phyloP scores from a whole-genome alignment of 1,284 basidiomycete species.

The Ceraceosorus guamensis region DNA sequence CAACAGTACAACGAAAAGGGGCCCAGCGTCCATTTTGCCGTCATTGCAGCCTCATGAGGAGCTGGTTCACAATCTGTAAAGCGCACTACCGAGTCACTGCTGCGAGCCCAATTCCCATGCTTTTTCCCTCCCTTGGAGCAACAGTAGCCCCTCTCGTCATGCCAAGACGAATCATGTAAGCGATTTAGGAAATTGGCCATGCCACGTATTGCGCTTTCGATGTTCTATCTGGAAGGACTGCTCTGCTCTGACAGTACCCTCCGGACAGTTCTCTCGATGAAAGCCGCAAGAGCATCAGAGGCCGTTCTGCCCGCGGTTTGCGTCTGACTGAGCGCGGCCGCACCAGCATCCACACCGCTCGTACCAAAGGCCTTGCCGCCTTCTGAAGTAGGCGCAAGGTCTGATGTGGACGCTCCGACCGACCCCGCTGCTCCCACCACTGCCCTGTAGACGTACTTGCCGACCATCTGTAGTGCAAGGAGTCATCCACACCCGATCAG shows the following conservation, averaged over 20 bases:
- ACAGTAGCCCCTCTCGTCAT: too few relatives aligned
- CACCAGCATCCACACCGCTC: too few relatives aligned
- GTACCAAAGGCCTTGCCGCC: conserved; percentile 17
- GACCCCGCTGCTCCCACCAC: conserved; percentile 14
- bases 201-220: too few relatives aligned
- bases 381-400: conserved; percentile 16
- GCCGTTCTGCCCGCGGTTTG: too few relatives aligned
- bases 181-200: too few relatives aligned
- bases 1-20: conserved; percentile 43
- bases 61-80: too few relatives aligned
- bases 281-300: neutral
- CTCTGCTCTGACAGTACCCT: conserved; percentile 4
- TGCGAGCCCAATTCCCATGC: too few relatives aligned
- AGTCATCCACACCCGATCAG: neutral
- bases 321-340: too few relatives aligned
- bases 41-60: conserved; percentile 1
- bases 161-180: too few relatives aligned
- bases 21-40: conserved; percentile 21
- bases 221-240: too few relatives aligned
- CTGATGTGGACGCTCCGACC: conserved; percentile 2
- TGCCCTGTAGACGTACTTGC: conserved; percentile 45
- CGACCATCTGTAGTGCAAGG: conserved; percentile 29
- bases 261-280: conserved; percentile 5
- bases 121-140: too few relatives aligned
- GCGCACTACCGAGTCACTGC: too few relatives aligned